Evolutionary conservation across 176 grass and related monocot genomes (phyloP).

Genomic region (Melocanna baccifera): DNA sequence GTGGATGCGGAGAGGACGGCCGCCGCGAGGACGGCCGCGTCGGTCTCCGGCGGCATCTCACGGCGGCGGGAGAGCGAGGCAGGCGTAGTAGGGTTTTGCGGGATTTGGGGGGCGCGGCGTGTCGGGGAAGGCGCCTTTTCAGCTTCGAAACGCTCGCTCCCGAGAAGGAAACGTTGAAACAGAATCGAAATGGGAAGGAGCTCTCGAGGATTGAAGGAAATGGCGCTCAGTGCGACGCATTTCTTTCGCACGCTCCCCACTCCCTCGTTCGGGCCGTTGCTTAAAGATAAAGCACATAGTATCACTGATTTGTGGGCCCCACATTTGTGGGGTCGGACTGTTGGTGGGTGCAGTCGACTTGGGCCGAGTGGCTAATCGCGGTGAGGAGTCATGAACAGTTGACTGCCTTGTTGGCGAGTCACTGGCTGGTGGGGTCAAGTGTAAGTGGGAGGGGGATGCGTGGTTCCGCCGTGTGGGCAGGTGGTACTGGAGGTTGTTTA

Average conservation of each 20-base stretch:
- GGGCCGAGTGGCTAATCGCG: neutral
- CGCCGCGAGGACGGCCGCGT: conserved; percentile 35
- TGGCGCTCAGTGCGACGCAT: conserved; percentile 6
- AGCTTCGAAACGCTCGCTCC: neutral
- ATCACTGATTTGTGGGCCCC: neutral
- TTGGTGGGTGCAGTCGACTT: neutral
- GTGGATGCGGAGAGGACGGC: conserved; percentile 40
- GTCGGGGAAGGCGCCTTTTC: neutral
- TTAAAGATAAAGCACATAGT: rapidly evolving
- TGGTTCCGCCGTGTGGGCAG: neutral
- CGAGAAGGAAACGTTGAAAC: conserved; percentile 13
- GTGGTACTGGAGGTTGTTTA: too few species aligned
- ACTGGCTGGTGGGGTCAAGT: neutral
- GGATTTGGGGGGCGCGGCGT: neutral
- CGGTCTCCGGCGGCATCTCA: conserved; percentile 50
- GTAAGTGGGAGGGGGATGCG: neutral
- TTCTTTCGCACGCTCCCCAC: neutral
- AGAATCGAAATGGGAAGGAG: neutral
- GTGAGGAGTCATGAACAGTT: neutral
- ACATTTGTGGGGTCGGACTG: neutral
- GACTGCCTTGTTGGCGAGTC: neutral
- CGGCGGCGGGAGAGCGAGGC: neutral
- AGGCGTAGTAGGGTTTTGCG: conserved; percentile 31
- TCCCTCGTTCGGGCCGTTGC: neutral
- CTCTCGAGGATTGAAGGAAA: conserved; percentile 20